Percentiles rank a stretch among this genome's conserved stretches.
Conservation (phyloP, 1,139 yeast species). For the Kurtzmaniella quercitrusa region DNA sequence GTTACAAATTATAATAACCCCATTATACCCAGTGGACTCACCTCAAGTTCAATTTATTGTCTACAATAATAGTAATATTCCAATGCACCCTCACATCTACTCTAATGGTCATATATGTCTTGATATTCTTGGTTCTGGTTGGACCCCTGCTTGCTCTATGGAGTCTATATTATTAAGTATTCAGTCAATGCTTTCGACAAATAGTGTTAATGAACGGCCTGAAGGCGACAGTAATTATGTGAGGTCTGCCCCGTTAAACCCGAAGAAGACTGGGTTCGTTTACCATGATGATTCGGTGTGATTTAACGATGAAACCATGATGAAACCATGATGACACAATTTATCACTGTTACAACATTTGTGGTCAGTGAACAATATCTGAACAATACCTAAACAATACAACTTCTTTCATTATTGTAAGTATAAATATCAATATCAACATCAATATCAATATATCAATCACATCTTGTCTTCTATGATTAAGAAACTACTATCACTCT, state of each 20-base stretch:
- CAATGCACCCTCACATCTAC: conserved; percentile 70
- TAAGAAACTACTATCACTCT: too few relatives aligned
- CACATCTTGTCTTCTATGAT: too few relatives aligned
- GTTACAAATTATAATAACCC: conserved; percentile 34
- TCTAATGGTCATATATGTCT: conserved; percentile 73
- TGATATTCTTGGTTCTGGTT: conserved; percentile 58
- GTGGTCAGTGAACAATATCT: too few relatives aligned
- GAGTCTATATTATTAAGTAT: conserved; percentile 52
- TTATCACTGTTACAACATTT: too few relatives aligned
- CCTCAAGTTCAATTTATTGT: conserved; percentile 56
- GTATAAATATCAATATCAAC: too few relatives aligned
- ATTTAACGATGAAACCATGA: too few relatives aligned
- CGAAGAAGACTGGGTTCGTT: conserved; percentile 43
- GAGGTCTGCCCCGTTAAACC: conserved; percentile 52
- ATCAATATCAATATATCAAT: too few relatives aligned
- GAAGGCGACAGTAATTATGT: conserved; percentile 51
- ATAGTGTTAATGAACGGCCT: conserved; percentile 44
- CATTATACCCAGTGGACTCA: conserved; percentile 58
- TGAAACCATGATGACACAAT: too few relatives aligned
- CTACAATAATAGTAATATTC: conserved; percentile 27
- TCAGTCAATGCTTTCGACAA: conserved; percentile 61
- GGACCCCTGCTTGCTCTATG: conserved; percentile 70
- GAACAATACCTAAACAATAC: too few relatives aligned
- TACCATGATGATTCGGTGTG: conserved; percentile 54
- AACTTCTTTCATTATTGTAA: too few relatives aligned